Conservation (phyloP, 106 monocot genomes). For the Gastrodia elata region DNA sequence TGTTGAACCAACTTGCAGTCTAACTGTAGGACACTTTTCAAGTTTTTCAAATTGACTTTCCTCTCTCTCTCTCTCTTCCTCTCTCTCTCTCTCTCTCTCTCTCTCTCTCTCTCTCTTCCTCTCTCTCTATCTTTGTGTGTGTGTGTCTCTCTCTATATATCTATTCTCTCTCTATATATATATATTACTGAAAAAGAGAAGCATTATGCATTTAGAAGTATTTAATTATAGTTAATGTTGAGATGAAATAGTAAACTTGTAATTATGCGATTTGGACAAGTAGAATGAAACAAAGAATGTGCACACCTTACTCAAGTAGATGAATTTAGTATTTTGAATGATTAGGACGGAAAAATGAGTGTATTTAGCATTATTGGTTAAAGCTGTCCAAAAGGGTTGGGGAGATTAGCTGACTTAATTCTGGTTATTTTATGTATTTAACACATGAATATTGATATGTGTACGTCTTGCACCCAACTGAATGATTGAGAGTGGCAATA, state of each 20-base stretch:
- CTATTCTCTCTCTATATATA: no score
- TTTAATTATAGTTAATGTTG: neutral
- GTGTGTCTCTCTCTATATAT: no score
- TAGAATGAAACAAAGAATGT: neutral
- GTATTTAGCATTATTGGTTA: neutral
- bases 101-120: conserved; percentile 10
- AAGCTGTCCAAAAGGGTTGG: neutral
- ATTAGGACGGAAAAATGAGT: neutral
- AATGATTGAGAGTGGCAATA: no score
- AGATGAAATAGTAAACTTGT: neutral
- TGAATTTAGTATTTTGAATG: neutral
- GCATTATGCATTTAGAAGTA: no score
- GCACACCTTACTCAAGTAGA: neutral
- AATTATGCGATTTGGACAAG: neutral
- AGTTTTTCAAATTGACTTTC: neutral
- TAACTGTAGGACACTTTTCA: neutral
- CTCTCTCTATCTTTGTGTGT: no score
- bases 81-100: conserved; percentile 8
- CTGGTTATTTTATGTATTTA: no score
- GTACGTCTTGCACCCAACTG: no score
- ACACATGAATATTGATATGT: no score
- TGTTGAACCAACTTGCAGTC: neutral
- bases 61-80: conserved; percentile 1
- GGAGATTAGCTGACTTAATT: neutral
- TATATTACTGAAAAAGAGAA: no score